Conservation (phyloP, 2,329 filamentous ascomycete species). For the Penicillium sp. region DNA sequence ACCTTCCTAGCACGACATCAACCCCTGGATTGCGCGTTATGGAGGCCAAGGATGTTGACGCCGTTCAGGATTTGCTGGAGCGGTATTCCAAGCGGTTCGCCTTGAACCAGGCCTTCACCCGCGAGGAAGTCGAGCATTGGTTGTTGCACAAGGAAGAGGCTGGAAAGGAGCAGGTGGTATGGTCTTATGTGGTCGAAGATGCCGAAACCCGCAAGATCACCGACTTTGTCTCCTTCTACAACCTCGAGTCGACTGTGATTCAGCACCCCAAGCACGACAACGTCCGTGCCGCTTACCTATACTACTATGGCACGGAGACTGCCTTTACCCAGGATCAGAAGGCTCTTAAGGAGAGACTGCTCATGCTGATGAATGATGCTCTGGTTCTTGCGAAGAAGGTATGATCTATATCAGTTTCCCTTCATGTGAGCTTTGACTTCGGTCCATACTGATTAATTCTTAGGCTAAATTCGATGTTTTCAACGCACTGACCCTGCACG, state of each 20-base stretch:
- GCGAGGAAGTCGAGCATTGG: slow-evolving; percentile 81
- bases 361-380: slow-evolving; percentile 70
- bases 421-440: too few species aligned
- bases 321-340: slow-evolving; percentile 52
- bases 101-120: slow-evolving; percentile 70
- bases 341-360: slow-evolving; percentile 68
- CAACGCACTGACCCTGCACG: slow-evolving; percentile 85
- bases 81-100: slow-evolving; percentile 75
- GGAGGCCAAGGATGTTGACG: slow-evolving; percentile 66
- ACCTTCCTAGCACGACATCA: slow-evolving; percentile 63
- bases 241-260: slow-evolving; percentile 85
- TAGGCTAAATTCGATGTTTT: slow-evolving; percentile 82
- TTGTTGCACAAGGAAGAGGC: slow-evolving; percentile 60
- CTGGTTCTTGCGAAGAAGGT: slow-evolving; percentile 77
- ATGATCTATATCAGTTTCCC: slow-evolving; percentile 10
- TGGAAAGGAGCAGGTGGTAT: slow-evolving; percentile 71
- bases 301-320: slow-evolving; percentile 85
- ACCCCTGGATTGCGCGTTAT: slow-evolving; percentile 71
- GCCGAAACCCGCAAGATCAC: slow-evolving; percentile 67
- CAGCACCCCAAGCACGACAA: slow-evolving; percentile 66
- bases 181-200: slow-evolving; percentile 82
- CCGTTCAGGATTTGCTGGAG: slow-evolving; percentile 63
- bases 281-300: slow-evolving; percentile 86
- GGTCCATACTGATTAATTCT: neutral
- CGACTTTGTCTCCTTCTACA: slow-evolving; percentile 96